These are phyloP conservation scores for Aspergillus sparsus DNA, from an alignment of 495 filamentous ascomycete genomes.

Conservation along the genomic window DNA sequence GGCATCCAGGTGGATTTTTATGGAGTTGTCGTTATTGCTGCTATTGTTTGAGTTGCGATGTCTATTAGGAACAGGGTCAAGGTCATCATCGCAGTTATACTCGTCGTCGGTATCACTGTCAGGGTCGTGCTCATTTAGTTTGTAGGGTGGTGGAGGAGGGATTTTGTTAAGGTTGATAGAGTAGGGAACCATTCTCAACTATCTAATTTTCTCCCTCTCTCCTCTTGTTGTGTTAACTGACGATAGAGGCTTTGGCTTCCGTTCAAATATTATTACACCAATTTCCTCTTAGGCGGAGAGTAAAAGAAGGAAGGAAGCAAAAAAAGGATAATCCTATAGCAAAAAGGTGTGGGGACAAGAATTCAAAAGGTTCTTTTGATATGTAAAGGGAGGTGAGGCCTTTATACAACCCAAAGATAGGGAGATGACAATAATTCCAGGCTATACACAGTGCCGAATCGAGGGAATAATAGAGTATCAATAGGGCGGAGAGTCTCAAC, in stretches of 20 bases:
- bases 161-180: neutral
- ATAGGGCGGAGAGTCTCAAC: constrained; percentile 18
- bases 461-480: constrained; percentile 9
- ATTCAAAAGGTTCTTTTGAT: too few species aligned
- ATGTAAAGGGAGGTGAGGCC: too few species aligned
- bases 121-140: constrained; percentile 21
- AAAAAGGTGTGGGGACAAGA: too few species aligned
- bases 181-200: too few species aligned
- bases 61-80: neutral
- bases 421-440: too few species aligned
- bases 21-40: constrained; percentile 4
- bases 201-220: too few species aligned
- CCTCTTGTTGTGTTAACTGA: too few species aligned
- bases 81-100: constrained; percentile 10
- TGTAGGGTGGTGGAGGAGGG: constrained; percentile 18
- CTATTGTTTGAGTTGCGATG: neutral
- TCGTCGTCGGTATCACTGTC: constrained; percentile 14
- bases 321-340: neutral
- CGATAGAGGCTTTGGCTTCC: too few species aligned
- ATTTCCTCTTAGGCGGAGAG: neutral
- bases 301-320: neutral
- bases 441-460: neutral
- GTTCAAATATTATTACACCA: too few species aligned
- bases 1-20: constrained; percentile 39
- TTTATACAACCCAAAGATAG: too few species aligned